A percentile compares a stretch with the other conserved stretches of the same genome.
Evolutionary conservation across 345 rosid genomes (phyloP).

Genomic region (Dovyalis caffra): DNA sequence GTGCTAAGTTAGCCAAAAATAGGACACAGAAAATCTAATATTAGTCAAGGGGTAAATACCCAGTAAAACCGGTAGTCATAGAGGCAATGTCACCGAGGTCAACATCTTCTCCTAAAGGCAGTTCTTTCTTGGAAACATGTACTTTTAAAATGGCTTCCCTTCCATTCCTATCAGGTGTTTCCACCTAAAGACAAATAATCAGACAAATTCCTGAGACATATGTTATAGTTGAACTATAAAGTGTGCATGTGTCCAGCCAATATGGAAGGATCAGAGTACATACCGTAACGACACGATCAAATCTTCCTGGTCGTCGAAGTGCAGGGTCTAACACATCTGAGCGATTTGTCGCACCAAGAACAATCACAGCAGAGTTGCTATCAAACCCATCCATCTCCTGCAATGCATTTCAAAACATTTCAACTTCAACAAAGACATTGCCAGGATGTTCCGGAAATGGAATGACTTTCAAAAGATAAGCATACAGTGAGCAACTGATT

Average conservation of each 20-base stretch:
- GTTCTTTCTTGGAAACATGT: conserved; percentile 75
- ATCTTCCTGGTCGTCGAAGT: conserved; percentile 95
- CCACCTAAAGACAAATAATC: conserved; percentile 55
- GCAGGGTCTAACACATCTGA: conserved; percentile 97
- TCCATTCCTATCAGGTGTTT: conserved; percentile 84
- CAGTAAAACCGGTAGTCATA: conserved; percentile 97
- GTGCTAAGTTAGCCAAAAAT: background rate
- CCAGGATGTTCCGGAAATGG: background rate
- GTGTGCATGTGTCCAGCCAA: background rate
- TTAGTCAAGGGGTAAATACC: conserved; percentile 43
- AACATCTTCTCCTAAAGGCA: conserved; percentile 78
- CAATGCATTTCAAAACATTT: conserved; percentile 21
- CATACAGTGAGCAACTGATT: conserved; percentile 94
- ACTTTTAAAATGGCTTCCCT: conserved; percentile 93
- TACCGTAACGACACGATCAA: conserved; percentile 94
- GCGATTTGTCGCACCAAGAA: conserved; percentile 97
- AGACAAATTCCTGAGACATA: conserved; percentile 14
- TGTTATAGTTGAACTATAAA: background rate
- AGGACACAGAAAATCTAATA: background rate
- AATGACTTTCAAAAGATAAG: conserved; percentile 6
- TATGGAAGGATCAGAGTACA: conserved; percentile 27
- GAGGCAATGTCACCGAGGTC: conserved; percentile 77
- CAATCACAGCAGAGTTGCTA: conserved; percentile 89
- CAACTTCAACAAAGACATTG: background rate
- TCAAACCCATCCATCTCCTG: conserved; percentile 99